Base-by-base conservation (phyloP, 2,329 filamentous ascomycete species). In the Talaromyces sp. region DNA sequence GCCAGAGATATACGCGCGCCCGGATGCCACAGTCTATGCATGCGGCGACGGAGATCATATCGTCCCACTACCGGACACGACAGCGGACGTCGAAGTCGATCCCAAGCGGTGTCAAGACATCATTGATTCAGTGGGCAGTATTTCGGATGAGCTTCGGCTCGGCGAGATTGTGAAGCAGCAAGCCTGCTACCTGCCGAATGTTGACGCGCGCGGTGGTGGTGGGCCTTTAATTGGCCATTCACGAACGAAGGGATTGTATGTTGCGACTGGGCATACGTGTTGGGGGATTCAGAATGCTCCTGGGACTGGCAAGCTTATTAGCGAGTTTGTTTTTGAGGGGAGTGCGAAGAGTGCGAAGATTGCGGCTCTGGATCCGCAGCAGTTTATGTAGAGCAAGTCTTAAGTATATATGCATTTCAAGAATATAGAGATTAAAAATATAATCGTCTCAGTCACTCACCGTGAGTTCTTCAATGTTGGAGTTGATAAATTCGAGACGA, bases 231-330 rank as follows among this genome's bases (percentile, higher is more conserved):
- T 98, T 27, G 95, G 95, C 0, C 81, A 84, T 62, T 93, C 93
- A 8, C 84, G 85, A 1, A 86, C 89, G 0, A 85, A 87, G 7
- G 93, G 93, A 0, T 72, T 98, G 50, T 89, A 90, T 76, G 82
- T 98, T 66, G 95, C 95, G 0, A 85, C 92, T 0, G 95, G 95
- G 0, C 95, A 99, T 81, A 97, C 93, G 1, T 98, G 94, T 79
- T 99, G 95, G 95, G 95, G 95, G 0, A 97, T 99, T 24, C 94
- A 98, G 80, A 98, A 99, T 79, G 92, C 88, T 0, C 93, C 94
- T 1, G 95, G 85, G 1, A 98, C 94, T 8, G 91, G 91, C 3
- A 91, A 89, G 78, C 76, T 94, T 45, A 89, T 95, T 81, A 89
- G 90, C 43, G 90, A 94, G 76, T 87, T 91, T 77, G 80, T 95